Evolutionary conservation across 495 filamentous ascomycete species (phyloP).

Genomic region (Neurospora discreta): DNA sequence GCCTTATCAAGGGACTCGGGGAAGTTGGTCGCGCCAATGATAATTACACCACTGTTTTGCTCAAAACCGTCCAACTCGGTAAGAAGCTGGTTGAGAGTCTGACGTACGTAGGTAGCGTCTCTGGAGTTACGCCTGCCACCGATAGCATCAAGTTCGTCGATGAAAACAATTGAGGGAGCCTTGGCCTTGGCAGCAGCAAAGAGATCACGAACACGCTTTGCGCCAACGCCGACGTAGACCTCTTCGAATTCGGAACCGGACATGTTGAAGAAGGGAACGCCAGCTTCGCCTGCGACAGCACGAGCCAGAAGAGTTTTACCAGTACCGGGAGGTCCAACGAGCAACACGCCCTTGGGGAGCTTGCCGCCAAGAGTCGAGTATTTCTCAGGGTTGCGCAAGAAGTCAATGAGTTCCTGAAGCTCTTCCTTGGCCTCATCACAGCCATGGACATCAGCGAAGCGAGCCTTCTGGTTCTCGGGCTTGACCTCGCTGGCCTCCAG

Average conservation of each 20-base stretch:
- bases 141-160: slow-evolving; percentile 94
- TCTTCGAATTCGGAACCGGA: slow-evolving; percentile 98
- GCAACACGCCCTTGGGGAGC: slow-evolving; percentile 88
- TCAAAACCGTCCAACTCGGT: slow-evolving; percentile 98
- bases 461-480: slow-evolving; percentile 77
- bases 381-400: slow-evolving; percentile 79
- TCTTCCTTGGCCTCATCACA: slow-evolving; percentile 98
- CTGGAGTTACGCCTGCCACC: slow-evolving; percentile 87
- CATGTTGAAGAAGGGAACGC: slow-evolving; percentile 99
- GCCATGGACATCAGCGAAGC: slow-evolving; percentile 91
- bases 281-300: slow-evolving; percentile 92
- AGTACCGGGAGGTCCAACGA: slow-evolving; percentile 92
- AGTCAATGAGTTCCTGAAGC: slow-evolving; percentile 92
- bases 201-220: slow-evolving; percentile 95
- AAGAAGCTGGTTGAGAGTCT: slow-evolving; percentile 92
- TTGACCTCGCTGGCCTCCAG: slow-evolving; percentile 69
- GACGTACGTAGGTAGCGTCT: slow-evolving; percentile 92
- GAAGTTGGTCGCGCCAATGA: slow-evolving; percentile 93
- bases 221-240: slow-evolving; percentile 94
- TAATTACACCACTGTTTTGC: slow-evolving; percentile 85
- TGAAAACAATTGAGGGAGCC: slow-evolving; percentile 93
- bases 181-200: slow-evolving; percentile 80
- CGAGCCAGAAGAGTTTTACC: slow-evolving; percentile 97
- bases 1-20: slow-evolving; percentile 91
- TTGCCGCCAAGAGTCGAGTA: slow-evolving; percentile 91